phyloP scores from a whole-genome alignment of 306 rosid species.

The Pterocarpus santalinus region DNA sequence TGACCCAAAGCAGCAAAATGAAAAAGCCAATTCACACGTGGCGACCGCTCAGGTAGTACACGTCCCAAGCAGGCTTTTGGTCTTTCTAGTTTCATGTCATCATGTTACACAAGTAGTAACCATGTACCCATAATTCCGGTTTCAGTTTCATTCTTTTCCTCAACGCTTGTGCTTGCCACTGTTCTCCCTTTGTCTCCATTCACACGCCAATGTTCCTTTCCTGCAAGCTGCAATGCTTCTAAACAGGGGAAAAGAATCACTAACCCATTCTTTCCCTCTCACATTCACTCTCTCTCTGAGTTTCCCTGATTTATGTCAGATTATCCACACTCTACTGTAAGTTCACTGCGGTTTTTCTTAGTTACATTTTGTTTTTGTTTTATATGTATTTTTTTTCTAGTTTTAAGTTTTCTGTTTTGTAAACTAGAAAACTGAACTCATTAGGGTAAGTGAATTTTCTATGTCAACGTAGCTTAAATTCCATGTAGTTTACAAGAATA shows the following conservation, averaged over 20 bases:
- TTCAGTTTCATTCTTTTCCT: not conserved
- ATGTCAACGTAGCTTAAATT: not conserved
- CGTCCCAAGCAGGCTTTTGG: not conserved
- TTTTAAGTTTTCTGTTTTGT: not conserved
- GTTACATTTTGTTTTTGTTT: not conserved
- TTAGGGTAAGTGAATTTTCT: not conserved
- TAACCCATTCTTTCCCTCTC: not conserved
- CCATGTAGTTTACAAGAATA: not conserved
- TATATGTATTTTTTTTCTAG: not conserved
- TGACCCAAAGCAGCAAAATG: too few species aligned
- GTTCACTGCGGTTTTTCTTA: not conserved
- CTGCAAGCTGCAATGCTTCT: not conserved
- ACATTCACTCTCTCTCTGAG: not conserved
- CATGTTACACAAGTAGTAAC: too few species aligned
- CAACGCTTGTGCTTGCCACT: not conserved
- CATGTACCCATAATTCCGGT: not conserved
- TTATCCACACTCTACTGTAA: conserved; percentile 2
- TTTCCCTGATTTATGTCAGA: not conserved
- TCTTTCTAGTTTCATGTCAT: too few species aligned
- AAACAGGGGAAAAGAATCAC: not conserved
- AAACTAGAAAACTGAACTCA: not conserved
- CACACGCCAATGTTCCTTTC: not conserved
- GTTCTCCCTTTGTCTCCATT: not conserved
- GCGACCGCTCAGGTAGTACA: not conserved
- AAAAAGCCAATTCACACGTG: not conserved